Evolutionary conservation across 441 rosid species (phyloP).

Genomic region (Lepidium campestre): DNA sequence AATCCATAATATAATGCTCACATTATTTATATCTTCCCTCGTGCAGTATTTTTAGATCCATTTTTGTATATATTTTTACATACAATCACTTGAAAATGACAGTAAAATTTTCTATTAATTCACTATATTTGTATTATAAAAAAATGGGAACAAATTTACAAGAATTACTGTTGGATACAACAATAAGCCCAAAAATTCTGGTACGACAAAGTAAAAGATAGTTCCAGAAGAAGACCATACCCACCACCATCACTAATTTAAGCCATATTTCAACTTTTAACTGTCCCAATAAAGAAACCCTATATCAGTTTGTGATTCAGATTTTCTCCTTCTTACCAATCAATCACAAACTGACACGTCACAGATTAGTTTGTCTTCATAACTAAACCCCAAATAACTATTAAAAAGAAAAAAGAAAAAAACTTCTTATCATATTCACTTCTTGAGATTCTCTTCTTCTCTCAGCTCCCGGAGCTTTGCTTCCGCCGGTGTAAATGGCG

Average conservation of each 20-base stretch:
- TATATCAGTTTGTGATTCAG: neutral
- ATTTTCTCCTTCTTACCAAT: neutral
- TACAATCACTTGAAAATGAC: too few relatives aligned
- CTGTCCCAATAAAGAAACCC: neutral
- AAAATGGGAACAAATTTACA: too few relatives aligned
- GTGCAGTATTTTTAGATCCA: too few relatives aligned
- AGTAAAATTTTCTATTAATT: too few relatives aligned
- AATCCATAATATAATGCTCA: too few relatives aligned
- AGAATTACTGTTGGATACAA: neutral
- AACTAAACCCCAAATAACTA: neutral
- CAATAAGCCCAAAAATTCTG: neutral
- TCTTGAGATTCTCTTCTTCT: neutral
- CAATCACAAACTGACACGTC: conserved; percentile 4
- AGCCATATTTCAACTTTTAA: neutral
- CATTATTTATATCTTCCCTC: too few relatives aligned
- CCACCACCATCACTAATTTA: neutral
- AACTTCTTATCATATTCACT: neutral
- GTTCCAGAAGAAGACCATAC: neutral
- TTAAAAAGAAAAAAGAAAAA: neutral
- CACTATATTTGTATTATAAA: too few relatives aligned
- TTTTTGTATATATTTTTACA: too few relatives aligned
- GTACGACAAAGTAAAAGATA: neutral
- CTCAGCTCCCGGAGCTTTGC: neutral
- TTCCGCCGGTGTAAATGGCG: conserved; percentile 8
- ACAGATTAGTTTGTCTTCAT: neutral